Evolutionary conservation across 2,329 filamentous ascomycete species (phyloP).

Genomic region (Penicillium sp.): DNA sequence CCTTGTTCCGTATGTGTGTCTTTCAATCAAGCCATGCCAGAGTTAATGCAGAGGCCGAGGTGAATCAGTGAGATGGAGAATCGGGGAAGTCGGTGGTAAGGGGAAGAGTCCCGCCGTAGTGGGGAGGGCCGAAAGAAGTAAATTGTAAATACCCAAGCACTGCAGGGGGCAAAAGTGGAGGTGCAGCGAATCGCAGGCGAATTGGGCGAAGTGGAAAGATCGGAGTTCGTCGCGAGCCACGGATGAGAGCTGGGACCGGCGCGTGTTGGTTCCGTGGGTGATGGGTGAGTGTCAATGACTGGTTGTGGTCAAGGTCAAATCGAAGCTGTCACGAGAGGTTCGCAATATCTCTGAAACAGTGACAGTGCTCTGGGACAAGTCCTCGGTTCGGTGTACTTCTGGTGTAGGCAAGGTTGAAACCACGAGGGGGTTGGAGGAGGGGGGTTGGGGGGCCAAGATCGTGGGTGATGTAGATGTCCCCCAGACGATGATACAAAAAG

Average conservation of each 20-base stretch:
- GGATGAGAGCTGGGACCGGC: slow-evolving; percentile 17
- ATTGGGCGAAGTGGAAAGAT: slow-evolving; percentile 8
- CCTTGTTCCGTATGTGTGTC: slow-evolving; percentile 10
- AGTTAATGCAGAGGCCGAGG: slow-evolving; percentile 13
- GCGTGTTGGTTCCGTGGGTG: slow-evolving; percentile 23
- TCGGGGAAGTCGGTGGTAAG: slow-evolving; percentile 15
- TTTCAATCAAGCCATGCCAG: slow-evolving; percentile 38
- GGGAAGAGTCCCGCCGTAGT: slow-evolving; percentile 18
- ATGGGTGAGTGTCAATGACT: slow-evolving; percentile 2
- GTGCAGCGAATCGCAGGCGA: slow-evolving; percentile 7
- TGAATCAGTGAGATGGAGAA: slow-evolving; percentile 4
- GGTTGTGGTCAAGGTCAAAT: not conserved
- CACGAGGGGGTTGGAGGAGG: slow-evolving; percentile 7
- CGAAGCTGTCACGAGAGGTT: too few species aligned
- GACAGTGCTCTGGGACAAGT: not conserved
- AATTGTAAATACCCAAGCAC: slow-evolving; percentile 37
- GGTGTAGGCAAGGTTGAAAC: slow-evolving; percentile 6
- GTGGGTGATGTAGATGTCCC: not conserved
- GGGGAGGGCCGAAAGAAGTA: slow-evolving; percentile 35
- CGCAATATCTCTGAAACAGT: not conserved
- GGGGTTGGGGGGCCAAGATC: slow-evolving; percentile 12
- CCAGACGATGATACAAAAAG: not conserved
- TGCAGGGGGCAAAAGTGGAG: slow-evolving; percentile 21
- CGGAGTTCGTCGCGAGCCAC: slow-evolving; percentile 20
- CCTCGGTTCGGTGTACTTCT: not conserved